phyloP scores from a whole-genome alignment of 2,329 filamentous ascomycete species.

The Monilinia polystroma region DNA sequence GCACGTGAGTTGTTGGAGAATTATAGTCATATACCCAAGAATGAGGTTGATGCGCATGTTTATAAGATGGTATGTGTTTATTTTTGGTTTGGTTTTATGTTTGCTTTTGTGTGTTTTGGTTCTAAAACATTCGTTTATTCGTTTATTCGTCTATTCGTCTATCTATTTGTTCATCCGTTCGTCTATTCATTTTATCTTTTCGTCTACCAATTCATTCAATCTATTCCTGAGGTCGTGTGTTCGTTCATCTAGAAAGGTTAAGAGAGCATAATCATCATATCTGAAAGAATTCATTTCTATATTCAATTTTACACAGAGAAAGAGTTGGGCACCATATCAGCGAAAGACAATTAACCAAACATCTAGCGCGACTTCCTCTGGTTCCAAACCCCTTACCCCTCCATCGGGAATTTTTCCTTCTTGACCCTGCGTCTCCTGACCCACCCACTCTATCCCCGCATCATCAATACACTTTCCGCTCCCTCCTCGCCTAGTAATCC shows the following conservation, averaged over 20 bases:
- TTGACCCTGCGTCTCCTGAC: constrained; percentile 20
- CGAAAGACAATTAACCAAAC: not conserved
- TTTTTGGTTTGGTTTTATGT: not conserved
- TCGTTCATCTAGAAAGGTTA: not conserved
- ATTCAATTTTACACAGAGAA: too few relatives aligned
- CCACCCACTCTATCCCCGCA: constrained; percentile 24
- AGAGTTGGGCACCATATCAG: not conserved
- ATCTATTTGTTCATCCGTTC: too few relatives aligned
- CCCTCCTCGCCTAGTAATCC: not conserved
- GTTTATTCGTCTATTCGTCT: too few relatives aligned
- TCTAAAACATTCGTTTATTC: too few relatives aligned
- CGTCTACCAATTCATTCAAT: not conserved
- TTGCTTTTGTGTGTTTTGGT: not conserved
- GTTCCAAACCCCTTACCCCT: constrained; percentile 33
- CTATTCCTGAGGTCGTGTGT: not conserved
- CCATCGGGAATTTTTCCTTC: constrained; percentile 32
- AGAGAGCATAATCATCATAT: too few relatives aligned
- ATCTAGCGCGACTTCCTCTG: constrained; percentile 30
- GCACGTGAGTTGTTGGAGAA: constrained; percentile 29
- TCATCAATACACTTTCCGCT: constrained; percentile 16
- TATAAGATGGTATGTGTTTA: constrained; percentile 26
- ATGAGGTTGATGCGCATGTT: constrained; percentile 28
- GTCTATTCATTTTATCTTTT: not conserved
- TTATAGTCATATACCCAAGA: constrained; percentile 28
- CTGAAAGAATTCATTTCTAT: too few relatives aligned